A percentile compares a stretch with the other conserved stretches of the same genome.
Conservation (phyloP, 208 protist species). For the Naegleria gruberi region DNA sequence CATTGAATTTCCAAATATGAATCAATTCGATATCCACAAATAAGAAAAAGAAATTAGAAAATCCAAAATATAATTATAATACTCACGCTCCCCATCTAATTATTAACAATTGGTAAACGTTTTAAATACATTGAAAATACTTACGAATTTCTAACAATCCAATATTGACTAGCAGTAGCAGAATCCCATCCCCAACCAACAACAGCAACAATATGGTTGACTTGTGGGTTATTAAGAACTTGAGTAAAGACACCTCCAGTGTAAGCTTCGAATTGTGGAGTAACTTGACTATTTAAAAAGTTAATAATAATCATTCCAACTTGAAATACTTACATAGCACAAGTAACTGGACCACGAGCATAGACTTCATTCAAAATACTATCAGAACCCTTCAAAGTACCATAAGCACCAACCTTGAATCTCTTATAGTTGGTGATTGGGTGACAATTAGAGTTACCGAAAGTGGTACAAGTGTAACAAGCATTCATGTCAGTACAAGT, state of each 20-base stretch:
- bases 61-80: not conserved
- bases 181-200: constrained; percentile 42
- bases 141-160: constrained; percentile 42
- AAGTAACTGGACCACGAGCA: constrained; percentile 39
- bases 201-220: constrained; percentile 38
- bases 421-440: constrained; percentile 40
- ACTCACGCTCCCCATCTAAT: not conserved
- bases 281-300: not conserved
- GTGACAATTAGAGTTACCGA: constrained; percentile 29
- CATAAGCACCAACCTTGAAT: constrained; percentile 46
- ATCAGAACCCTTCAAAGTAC: constrained; percentile 37
- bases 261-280: constrained; percentile 39
- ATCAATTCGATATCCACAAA: too few relatives aligned
- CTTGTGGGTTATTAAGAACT: constrained; percentile 1
- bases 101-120: too few relatives aligned
- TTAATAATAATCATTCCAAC: not conserved
- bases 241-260: constrained; percentile 43
- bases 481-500: not conserved
- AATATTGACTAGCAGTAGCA: constrained; percentile 28
- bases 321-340: constrained; percentile 38
- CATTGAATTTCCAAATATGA: not conserved
- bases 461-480: not conserved
- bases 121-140: not conserved
- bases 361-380: constrained; percentile 49
- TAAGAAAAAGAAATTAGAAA: not conserved